Conservation (phyloP, 2,329 filamentous ascomycete genomes). For the Aspergillus sojae region DNA sequence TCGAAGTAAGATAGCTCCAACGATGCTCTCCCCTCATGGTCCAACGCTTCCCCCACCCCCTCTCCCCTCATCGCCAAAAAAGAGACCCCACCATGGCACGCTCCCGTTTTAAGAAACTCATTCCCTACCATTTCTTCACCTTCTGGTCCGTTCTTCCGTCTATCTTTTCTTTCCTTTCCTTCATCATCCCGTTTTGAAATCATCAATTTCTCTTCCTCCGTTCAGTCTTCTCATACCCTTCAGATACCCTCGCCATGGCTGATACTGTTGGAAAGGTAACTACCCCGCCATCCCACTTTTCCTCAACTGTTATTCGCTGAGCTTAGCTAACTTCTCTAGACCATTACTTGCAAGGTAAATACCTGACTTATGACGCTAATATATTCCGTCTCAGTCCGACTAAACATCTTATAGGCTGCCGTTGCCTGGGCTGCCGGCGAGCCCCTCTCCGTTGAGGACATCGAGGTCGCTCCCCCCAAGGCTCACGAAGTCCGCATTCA, state of each 20-base stretch:
- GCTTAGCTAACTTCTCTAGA: conserved; percentile 53
- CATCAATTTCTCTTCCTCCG: background rate
- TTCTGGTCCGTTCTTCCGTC: background rate
- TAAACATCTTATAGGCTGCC: conserved; percentile 63
- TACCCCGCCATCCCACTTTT: background rate
- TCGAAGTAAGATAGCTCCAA: background rate
- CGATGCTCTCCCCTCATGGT: background rate
- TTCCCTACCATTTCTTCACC: background rate
- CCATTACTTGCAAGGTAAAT: conserved; percentile 81
- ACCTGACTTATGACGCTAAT: background rate
- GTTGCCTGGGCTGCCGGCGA: conserved; percentile 97
- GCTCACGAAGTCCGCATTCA: conserved; percentile 96
- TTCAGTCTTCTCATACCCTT: background rate
- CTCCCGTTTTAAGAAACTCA: conserved; percentile 12
- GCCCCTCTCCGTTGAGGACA: conserved; percentile 83
- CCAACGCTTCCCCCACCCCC: conserved; percentile 5
- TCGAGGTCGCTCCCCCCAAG: conserved; percentile 86
- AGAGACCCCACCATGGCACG: conserved; percentile 13
- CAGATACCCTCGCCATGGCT: conserved; percentile 6
- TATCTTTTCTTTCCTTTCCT: background rate
- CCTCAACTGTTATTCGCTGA: background rate
- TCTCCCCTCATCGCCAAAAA: conserved; percentile 13
- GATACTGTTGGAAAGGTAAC: conserved; percentile 13
- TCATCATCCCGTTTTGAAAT: background rate
- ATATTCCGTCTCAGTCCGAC: background rate